Evolutionary conservation across 176 grass and related monocot genomes (phyloP).

Genomic region (Alloteropsis semialata): DNA sequence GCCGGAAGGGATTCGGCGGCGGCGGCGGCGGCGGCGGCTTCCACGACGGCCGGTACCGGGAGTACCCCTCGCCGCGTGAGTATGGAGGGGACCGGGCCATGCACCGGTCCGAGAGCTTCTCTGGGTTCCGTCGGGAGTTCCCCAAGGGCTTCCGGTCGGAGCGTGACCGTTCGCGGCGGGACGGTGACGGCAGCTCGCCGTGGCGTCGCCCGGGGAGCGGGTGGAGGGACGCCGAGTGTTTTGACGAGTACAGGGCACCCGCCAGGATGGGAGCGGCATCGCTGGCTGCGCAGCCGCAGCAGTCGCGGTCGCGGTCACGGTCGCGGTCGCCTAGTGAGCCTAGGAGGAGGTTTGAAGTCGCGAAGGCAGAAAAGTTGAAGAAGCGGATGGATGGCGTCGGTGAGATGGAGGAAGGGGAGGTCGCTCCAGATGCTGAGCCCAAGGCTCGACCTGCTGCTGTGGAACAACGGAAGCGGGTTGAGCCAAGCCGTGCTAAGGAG

Average conservation of each 20-base stretch:
- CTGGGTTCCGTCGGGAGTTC: constrained; percentile 72
- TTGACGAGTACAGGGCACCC: constrained; percentile 21
- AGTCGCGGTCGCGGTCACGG: constrained; percentile 21
- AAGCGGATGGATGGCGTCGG: constrained; percentile 31
- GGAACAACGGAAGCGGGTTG: constrained; percentile 21
- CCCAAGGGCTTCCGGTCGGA: constrained; percentile 92
- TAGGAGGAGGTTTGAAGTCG: constrained; percentile 35
- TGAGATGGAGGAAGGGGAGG: constrained; percentile 96
- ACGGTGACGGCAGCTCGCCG: constrained; percentile 40
- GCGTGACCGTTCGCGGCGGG: constrained; percentile 58
- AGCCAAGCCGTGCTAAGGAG: constrained; percentile 28
- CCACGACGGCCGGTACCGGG: constrained; percentile 50
- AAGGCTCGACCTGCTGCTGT: constrained; percentile 31
- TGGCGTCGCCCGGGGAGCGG: constrained; percentile 52
- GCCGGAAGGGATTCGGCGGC: constrained; percentile 48
- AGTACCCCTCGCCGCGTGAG: constrained; percentile 53
- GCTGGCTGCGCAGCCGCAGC: constrained; percentile 25
- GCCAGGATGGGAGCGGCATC: constrained; percentile 37
- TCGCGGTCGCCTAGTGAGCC: constrained; percentile 33
- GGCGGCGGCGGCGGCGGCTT: constrained; percentile 30
- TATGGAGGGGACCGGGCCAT: constrained; percentile 42
- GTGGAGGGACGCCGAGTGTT: constrained; percentile 32
- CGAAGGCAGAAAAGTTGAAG: constrained; percentile 35
- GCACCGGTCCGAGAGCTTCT: constrained; percentile 79
- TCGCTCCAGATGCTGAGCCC: constrained; percentile 55